A percentile compares a stretch with the other conserved stretches of the same genome.
These are phyloP conservation scores for Pterocarpus macrocarpus DNA, from an alignment of 306 rosid species.

Conservation along the genomic window DNA sequence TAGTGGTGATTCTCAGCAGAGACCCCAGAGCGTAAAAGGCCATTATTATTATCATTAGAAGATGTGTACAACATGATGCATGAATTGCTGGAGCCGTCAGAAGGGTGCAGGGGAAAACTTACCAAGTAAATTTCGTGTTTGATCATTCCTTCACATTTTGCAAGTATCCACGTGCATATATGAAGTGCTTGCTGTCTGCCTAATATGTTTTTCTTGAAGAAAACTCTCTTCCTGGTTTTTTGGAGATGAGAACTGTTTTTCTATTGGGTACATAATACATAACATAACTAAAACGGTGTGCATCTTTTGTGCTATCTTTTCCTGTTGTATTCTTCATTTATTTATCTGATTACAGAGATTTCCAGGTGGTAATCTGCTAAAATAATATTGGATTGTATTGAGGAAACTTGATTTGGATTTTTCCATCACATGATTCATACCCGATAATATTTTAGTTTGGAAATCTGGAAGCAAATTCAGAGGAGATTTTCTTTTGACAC, in stretches of 20 bases:
- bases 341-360: neutral
- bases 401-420: conserved; percentile 31
- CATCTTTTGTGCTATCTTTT: conserved; percentile 7
- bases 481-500: neutral
- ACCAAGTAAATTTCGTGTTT: conserved; percentile 21
- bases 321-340: conserved; percentile 25
- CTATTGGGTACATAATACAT: conserved; percentile 35
- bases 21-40: conserved; percentile 20
- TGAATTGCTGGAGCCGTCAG: conserved; percentile 17
- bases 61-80: conserved; percentile 3
- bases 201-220: conserved; percentile 13
- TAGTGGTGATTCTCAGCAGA: conserved; percentile 29
- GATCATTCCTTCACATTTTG: conserved; percentile 26
- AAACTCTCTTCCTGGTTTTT: conserved; percentile 39
- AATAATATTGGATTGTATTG: conserved; percentile 6
- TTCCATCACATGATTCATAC: neutral
- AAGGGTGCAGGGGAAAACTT: conserved; percentile 11
- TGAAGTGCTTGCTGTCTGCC: conserved; percentile 22
- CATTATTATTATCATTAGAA: conserved; percentile 21
- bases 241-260: conserved; percentile 42
- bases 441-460: neutral
- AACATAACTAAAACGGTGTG: conserved; percentile 15
- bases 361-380: conserved; percentile 33
- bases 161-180: conserved; percentile 38
- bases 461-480: conserved; percentile 1